phyloP scores from a whole-genome alignment of 371 early-diverging fungal species.

The Batkoa obscura region DNA sequence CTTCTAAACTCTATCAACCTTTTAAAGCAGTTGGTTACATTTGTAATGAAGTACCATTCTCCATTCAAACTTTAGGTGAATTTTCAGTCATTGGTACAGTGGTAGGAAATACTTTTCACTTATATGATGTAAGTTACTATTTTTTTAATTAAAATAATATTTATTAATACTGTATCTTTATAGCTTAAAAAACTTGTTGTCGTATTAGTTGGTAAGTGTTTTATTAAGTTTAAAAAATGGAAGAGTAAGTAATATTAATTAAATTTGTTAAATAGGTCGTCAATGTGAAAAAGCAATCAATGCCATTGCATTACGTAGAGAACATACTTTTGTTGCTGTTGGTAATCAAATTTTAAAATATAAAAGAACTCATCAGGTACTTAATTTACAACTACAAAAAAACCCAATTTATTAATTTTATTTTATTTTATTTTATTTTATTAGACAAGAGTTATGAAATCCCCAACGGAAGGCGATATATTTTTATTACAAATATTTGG shows the following conservation, averaged over 20 bases:
- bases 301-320: constrained; percentile 45
- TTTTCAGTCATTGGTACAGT: constrained; percentile 61
- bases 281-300: constrained; percentile 47
- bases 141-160: background rate
- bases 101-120: constrained; percentile 69
- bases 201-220: constrained; percentile 26
- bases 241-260: constrained; percentile 5
- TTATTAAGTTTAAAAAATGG: constrained; percentile 16
- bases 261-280: constrained; percentile 42
- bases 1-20: constrained; percentile 38
- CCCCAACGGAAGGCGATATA: constrained; percentile 12
- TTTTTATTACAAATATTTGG: constrained; percentile 46
- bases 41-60: constrained; percentile 54
- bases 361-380: constrained; percentile 53
- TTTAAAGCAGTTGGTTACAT: constrained; percentile 82
- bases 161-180: background rate
- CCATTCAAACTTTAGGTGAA: constrained; percentile 58
- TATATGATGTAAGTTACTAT: constrained; percentile 41
- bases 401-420: background rate
- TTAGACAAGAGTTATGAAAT: background rate
- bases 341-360: constrained; percentile 40
- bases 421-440: background rate
- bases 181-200: constrained; percentile 35
- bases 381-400: background rate
- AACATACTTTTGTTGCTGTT: constrained; percentile 52